Evolutionary conservation across 495 filamentous ascomycete species (phyloP), one percentile per base, ranked within the genome.

Genomic region (Letharia columbiana): DNA sequence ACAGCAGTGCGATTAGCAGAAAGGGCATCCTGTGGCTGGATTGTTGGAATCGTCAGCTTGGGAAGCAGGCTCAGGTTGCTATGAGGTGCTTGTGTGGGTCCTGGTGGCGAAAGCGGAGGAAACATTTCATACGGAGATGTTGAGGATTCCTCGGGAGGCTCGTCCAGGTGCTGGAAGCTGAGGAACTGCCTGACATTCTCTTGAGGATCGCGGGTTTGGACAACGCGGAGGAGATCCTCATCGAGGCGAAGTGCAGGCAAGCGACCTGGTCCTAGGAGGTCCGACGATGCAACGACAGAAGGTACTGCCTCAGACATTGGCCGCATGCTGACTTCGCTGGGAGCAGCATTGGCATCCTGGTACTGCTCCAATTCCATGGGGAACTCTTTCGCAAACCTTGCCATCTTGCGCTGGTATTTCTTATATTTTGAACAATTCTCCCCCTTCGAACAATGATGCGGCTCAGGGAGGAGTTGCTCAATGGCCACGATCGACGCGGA

Each of bases 401-500:
- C 83, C 61, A 91, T 80, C 77, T 88, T 79, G 44, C 83, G 80
- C 71, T 94, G 86, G 68, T 91, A 85, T 71, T 84, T 88, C 73
- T 81, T 83, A 78, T 80, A 92, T 75, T 93, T 96, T 28, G 82
- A 79, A 74, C 94, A 98, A 61, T 88, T 86, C 69, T 96, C 92
- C 47, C 93, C 94, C 75, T 96, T 97, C 47, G 86, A 87, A 76
- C 94, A 98, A 47, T 80, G 84, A 75, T 98, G 94, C 0, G 84
- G 82, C 75, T 89, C 92, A 4, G 92, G 92, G 28, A 96, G 78
- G 20, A 92, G 71, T 73, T 96, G 90, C 76, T 96, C 92, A 67
- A 96, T 96, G 0, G 83, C 92, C 42, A 96, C 91, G 65, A 96
- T 96, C 0, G 92, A 95, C 4, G 93, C 89, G 9, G 91, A 91